Conservation (phyloP, 768 basidiomycete genomes). For the Suillus subalutaceus region DNA sequence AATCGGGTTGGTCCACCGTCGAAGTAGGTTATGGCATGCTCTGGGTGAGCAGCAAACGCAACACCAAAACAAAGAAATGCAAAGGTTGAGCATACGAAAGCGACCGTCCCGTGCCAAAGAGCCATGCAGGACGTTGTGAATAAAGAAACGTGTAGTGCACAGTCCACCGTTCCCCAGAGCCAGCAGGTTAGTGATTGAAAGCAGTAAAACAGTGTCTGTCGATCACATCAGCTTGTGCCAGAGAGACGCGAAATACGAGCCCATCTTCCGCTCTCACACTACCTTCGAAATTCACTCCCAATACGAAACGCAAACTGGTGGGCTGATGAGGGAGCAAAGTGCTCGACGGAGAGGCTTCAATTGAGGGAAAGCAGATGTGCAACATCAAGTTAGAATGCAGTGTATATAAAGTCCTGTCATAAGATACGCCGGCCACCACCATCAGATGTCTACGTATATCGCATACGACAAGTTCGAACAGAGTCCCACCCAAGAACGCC, state of each 20-base stretch:
- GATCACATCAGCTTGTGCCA: neutral
- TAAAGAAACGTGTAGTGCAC: neutral
- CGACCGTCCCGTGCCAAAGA: conserved; percentile 26
- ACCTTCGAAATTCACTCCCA: conserved; percentile 53
- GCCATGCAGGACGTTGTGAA: conserved; percentile 26
- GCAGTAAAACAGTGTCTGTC: too few relatives aligned
- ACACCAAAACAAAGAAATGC: conserved; percentile 23
- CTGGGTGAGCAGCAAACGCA: conserved; percentile 46
- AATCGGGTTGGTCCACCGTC: conserved; percentile 72
- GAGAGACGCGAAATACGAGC: neutral
- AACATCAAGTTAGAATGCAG: too few relatives aligned
- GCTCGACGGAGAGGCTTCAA: conserved; percentile 72
- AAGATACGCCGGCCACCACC: too few relatives aligned
- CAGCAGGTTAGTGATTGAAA: neutral
- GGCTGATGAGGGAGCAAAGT: conserved; percentile 79
- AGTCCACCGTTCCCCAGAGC: neutral
- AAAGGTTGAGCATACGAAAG: conserved; percentile 26
- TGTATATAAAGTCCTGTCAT: too few relatives aligned
- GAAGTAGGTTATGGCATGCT: conserved; percentile 56
- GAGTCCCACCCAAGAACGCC: too few relatives aligned
- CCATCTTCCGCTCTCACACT: neutral
- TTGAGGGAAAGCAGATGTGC: conserved; percentile 40
- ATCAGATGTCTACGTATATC: too few relatives aligned
- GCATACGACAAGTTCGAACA: too few relatives aligned
- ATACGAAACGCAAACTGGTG: conserved; percentile 71